Evolutionary conservation across 176 grass and related monocot genomes (phyloP).

Genomic region (Eleusine coracana): DNA sequence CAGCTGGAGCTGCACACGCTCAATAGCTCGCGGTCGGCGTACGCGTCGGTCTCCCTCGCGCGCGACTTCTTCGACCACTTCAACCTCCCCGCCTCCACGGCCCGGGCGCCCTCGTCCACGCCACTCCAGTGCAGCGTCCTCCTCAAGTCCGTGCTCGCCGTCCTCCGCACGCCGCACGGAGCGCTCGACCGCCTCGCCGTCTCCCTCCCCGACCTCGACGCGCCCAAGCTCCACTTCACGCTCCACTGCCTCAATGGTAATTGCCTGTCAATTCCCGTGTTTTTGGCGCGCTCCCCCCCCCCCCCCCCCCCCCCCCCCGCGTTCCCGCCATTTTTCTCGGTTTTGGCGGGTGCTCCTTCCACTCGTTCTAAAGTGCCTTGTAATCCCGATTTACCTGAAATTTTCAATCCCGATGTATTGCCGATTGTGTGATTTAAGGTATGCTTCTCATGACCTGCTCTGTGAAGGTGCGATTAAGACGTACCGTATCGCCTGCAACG

Average conservation of each 20-base stretch:
- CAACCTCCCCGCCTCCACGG: conserved; percentile 34
- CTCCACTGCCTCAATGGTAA: conserved; percentile 83
- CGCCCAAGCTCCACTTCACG: conserved; percentile 78
- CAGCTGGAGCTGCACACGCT: conserved; percentile 87
- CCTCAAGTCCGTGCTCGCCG: conserved; percentile 73
- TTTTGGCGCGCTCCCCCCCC: background rate
- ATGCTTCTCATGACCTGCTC: background rate
- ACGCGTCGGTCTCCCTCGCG: conserved; percentile 68
- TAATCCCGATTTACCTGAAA: background rate
- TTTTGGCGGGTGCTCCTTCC: background rate
- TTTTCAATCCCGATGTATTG: background rate
- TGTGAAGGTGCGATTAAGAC: conserved; percentile 73
- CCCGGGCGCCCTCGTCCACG: conserved; percentile 36
- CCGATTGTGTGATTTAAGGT: background rate
- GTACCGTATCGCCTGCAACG: conserved; percentile 78
- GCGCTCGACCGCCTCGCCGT: conserved; percentile 64
- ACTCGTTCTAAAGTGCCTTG: background rate
- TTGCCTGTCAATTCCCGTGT: conserved; percentile 2
- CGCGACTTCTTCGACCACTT: conserved; percentile 77
- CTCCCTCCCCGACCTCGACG: conserved; percentile 54
- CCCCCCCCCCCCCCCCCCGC: background rate
- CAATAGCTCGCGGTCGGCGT: conserved; percentile 75
- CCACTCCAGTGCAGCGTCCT: conserved; percentile 84
- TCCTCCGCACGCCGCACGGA: conserved; percentile 69
- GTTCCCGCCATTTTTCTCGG: conserved; percentile 20